Evolutionary conservation across 1,139 yeast species (phyloP).

Genomic region (Casaregolazyma lundiana): DNA sequence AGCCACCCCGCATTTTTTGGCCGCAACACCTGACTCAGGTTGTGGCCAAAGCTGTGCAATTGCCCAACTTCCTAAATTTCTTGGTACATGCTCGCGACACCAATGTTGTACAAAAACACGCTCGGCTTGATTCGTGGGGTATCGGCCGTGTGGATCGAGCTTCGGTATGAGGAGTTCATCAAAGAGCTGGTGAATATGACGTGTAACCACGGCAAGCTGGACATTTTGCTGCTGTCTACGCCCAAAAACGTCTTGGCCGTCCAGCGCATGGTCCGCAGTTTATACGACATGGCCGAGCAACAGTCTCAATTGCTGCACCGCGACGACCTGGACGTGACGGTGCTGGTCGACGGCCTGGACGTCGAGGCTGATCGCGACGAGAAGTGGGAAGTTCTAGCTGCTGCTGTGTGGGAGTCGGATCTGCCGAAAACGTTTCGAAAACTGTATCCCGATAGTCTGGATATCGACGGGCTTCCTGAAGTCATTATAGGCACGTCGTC

Average conservation of each 20-base stretch:
- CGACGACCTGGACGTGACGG: constrained; percentile 29
- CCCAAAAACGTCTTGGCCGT: constrained; percentile 28
- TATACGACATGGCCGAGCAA: constrained; percentile 28
- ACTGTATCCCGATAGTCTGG: constrained; percentile 24
- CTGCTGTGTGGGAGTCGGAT: constrained; percentile 27
- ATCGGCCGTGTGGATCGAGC: constrained; percentile 18
- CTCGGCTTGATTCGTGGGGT: constrained; percentile 26
- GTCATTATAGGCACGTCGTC: constrained; percentile 22
- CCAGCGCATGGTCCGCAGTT: constrained; percentile 28
- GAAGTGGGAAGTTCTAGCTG: constrained; percentile 34
- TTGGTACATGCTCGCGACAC: constrained; percentile 1
- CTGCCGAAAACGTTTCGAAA: constrained; percentile 23
- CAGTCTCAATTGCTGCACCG: constrained; percentile 23
- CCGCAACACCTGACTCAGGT: too few species aligned
- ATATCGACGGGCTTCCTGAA: constrained; percentile 27
- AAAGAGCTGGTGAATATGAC: constrained; percentile 29
- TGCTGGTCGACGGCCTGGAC: constrained; percentile 34
- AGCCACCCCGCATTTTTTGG: too few species aligned
- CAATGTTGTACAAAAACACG: constrained; percentile 27
- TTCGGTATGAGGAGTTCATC: constrained; percentile 24
- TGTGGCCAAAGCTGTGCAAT: too few species aligned
- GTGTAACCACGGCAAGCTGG: constrained; percentile 31
- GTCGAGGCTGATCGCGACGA: constrained; percentile 26
- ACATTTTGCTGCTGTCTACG: constrained; percentile 31
- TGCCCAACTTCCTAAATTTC: too few species aligned